These are phyloP conservation scores for Monosporascus ibericus DNA, from an alignment of 2,329 filamentous ascomycete genomes.

Conservation along the genomic window DNA sequence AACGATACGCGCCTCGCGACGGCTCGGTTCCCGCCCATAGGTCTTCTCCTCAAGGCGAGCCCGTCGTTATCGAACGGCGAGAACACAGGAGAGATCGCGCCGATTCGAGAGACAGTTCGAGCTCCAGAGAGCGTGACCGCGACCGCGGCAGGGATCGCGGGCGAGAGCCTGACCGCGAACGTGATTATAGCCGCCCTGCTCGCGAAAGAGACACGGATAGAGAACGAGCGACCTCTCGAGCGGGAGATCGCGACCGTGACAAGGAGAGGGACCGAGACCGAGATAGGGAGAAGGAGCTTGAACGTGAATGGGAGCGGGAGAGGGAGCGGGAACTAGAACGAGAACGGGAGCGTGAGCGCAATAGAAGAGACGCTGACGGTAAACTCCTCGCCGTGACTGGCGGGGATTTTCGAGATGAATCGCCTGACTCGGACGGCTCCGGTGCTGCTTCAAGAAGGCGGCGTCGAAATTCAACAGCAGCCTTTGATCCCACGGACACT, in stretches of 20 bases:
- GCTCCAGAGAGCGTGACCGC: constrained; percentile 15
- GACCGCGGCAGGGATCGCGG: constrained; percentile 12
- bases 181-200: constrained; percentile 1
- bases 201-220: constrained; percentile 7
- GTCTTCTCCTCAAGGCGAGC: constrained; percentile 16
- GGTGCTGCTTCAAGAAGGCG: constrained; percentile 33
- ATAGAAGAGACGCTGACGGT: constrained; percentile 32
- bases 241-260: constrained; percentile 10
- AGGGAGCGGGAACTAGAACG: constrained; percentile 15
- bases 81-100: constrained; percentile 17
- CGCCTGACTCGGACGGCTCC: constrained; percentile 32
- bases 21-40: constrained; percentile 16
- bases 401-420: constrained; percentile 29
- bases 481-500: constrained; percentile 49
- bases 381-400: constrained; percentile 20
- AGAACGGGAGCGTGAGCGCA: constrained; percentile 19
- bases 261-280: constrained; percentile 9
- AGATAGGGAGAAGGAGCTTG: constrained; percentile 5
- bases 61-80: constrained; percentile 17
- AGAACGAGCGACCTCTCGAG: constrained; percentile 2
- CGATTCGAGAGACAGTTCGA: constrained; percentile 9
- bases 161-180: constrained; percentile 13
- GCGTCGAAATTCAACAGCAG: constrained; percentile 29
- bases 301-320: constrained; percentile 11
- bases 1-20: constrained; percentile 25